These are phyloP conservation scores for Colletotrichum siamense DNA, from an alignment of 2,329 filamentous ascomycete genomes.

Conservation along the genomic window DNA sequence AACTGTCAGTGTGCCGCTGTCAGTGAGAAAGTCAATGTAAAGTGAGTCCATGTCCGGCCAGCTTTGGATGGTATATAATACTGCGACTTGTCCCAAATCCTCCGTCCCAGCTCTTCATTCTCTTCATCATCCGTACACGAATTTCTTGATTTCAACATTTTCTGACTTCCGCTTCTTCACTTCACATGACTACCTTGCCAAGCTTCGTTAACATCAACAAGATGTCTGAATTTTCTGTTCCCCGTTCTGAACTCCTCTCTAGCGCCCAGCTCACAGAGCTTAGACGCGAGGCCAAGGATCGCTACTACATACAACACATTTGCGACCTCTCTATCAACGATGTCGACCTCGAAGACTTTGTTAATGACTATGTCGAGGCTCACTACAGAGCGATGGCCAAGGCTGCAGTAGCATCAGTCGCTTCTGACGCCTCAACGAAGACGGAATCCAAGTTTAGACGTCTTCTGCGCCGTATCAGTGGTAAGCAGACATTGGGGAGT, in stretches of 20 bases:
- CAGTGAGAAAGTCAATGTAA: not conserved
- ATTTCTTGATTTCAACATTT: not conserved
- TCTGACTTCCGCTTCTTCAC: not conserved
- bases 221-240: not conserved
- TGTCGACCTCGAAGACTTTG: not conserved
- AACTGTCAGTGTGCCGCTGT: not conserved
- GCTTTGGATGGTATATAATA: not conserved
- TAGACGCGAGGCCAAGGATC: not conserved
- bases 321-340: not conserved
- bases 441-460: not conserved
- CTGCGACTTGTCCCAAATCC: not conserved
- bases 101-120: not conserved
- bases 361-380: conserved; percentile 9
- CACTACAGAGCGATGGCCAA: not conserved
- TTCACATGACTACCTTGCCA: not conserved
- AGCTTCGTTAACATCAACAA: not conserved
- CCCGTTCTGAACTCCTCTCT: not conserved
- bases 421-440: not conserved
- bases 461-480: not conserved
- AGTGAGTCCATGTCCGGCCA: not conserved
- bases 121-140: not conserved
- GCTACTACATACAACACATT: not conserved
- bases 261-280: not conserved
- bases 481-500: not conserved
- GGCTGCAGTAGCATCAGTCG: not conserved